A percentile compares a stretch with the other conserved stretches of the same genome.
Evolutionary conservation across 1,284 basidiomycete genomes (phyloP).

Genomic region (Psilocybe mexicana): DNA sequence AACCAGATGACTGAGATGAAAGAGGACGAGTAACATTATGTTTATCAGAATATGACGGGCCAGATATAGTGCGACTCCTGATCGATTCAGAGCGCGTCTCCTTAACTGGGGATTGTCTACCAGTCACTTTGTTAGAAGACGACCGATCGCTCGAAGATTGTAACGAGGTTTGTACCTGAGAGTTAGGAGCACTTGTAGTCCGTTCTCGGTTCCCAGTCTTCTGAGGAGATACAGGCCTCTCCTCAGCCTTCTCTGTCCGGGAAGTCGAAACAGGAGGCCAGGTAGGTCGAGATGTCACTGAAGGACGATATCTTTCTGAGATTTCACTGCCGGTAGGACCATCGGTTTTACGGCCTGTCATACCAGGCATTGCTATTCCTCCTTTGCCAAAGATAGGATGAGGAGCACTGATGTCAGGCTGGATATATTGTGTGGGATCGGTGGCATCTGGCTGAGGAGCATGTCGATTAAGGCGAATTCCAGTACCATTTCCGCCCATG

Average conservation of each 20-base stretch:
- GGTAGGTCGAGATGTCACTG: slow-evolving; percentile 20
- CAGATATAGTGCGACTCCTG: slow-evolving; percentile 23
- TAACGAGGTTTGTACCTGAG: slow-evolving; percentile 24
- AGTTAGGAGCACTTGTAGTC: slow-evolving; percentile 39
- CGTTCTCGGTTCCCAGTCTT: slow-evolving; percentile 39
- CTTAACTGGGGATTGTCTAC: slow-evolving; percentile 20
- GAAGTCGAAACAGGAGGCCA: slow-evolving; percentile 21
- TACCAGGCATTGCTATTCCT: slow-evolving; percentile 74
- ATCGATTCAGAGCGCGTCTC: slow-evolving; percentile 11
- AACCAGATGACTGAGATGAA: slow-evolving; percentile 35
- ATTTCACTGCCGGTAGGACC: slow-evolving; percentile 16
- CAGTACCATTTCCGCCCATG: slow-evolving; percentile 72
- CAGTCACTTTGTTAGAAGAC: slow-evolving; percentile 11
- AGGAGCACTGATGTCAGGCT: slow-evolving; percentile 50
- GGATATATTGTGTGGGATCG: slow-evolving; percentile 66
- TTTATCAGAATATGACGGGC: slow-evolving; percentile 14
- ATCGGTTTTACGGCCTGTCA: slow-evolving; percentile 37
- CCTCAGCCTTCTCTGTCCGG: slow-evolving; percentile 20
- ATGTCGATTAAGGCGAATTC: slow-evolving; percentile 68
- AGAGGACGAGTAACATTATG: slow-evolving; percentile 33
- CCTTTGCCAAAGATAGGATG: slow-evolving; percentile 76
- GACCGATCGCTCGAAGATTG: slow-evolving; percentile 19
- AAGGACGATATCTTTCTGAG: slow-evolving; percentile 25
- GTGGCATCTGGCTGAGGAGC: slow-evolving; percentile 71
- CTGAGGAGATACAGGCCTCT: slow-evolving; percentile 32